Percentiles rank a stretch among this genome's conserved stretches.
Conservation (phyloP, 2,329 filamentous ascomycete genomes). For the Aspergillus ruber region DNA sequence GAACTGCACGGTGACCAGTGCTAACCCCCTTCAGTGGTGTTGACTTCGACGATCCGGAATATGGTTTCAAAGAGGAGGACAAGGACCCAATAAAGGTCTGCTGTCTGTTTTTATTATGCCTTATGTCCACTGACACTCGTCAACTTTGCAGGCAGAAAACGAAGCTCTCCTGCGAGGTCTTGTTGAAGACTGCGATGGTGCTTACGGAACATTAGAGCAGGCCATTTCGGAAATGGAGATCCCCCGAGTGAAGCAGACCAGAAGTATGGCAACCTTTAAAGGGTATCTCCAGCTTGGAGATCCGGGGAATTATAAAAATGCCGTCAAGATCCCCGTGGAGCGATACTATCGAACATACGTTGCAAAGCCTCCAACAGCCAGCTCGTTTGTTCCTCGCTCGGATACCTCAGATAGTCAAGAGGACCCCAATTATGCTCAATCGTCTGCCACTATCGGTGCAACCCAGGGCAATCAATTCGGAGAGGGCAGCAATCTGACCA, state of each 20-base stretch:
- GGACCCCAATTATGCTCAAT: conserved; percentile 42
- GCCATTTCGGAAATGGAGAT: conserved; percentile 73
- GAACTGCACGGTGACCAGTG: background rate
- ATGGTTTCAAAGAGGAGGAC: conserved; percentile 84
- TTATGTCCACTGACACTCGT: background rate
- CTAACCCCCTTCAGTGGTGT: conserved; percentile 57
- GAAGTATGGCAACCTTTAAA: conserved; percentile 71
- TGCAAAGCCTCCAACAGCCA: conserved; percentile 68
- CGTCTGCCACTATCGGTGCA: conserved; percentile 38
- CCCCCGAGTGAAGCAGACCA: conserved; percentile 69
- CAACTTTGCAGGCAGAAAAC: conserved; percentile 53
- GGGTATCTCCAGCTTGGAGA: conserved; percentile 76
- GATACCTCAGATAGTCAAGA: conserved; percentile 43
- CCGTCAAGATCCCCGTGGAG: conserved; percentile 78
- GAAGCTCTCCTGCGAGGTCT: conserved; percentile 63
- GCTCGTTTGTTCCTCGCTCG: conserved; percentile 60
- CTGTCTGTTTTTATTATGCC: background rate
- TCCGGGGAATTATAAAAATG: conserved; percentile 62
- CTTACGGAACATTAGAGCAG: conserved; percentile 78
- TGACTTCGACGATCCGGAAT: conserved; percentile 88
- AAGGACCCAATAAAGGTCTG: conserved; percentile 65
- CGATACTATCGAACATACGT: conserved; percentile 82
- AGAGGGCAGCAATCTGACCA: conserved; percentile 48
- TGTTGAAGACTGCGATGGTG: conserved; percentile 61
- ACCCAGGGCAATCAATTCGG: conserved; percentile 21